Base-by-base conservation (phyloP, 2,329 filamentous ascomycete species). In the Ampelomyces quisqualis region DNA sequence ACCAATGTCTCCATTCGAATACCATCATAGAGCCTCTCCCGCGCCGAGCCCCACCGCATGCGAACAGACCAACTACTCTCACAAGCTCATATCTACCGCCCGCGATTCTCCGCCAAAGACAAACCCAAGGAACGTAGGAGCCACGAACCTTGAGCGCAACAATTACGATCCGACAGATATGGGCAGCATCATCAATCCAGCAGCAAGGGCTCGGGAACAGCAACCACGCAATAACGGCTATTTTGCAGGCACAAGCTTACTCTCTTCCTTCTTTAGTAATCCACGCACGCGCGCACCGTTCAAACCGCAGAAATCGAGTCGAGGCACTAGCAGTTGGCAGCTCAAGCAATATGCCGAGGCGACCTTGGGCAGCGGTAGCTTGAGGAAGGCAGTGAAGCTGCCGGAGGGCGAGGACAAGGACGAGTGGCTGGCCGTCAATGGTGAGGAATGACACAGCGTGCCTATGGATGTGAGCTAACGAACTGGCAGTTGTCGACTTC, bases 281-380 rank as follows among this genome's bases (percentile, higher is more conserved):
- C 85, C 90, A 69, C 86, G 90, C 63, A 89, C 88, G 56, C 84
- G 88, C 70, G 90, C 88, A 62, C 88, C 93, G 56, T 97, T 97
- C 76, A 89, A 90, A 65, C 88, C 91, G 24, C 87, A 90, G 62
- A 85, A 85, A 49, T 75, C 84, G 29, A 86, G 85, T 63, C 94
- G 93, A 69, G 90, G 90, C 43, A 94, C 89, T 38, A 88, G 82
- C 58, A 94, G 80, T 69, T 95, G 95, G 75, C 93, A 97, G 72
- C 77, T 98, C 57, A 86, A 93, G 70, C 93, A 98, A 70, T 98
- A 97, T 77, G 93, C 93, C 37, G 94, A 98, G 70, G 93, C 94
- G 31, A 98, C 93, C 8, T 78, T 98, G 24, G 93, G 93, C 23
- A 94, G 89, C 57, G 93, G 93, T 34, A 96, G 90, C 71, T 73